Percentiles rank a stretch among this genome's conserved stretches.
These are phyloP conservation scores for Iberis pinnata DNA, from an alignment of 345 rosid genomes.

Conservation along the genomic window DNA sequence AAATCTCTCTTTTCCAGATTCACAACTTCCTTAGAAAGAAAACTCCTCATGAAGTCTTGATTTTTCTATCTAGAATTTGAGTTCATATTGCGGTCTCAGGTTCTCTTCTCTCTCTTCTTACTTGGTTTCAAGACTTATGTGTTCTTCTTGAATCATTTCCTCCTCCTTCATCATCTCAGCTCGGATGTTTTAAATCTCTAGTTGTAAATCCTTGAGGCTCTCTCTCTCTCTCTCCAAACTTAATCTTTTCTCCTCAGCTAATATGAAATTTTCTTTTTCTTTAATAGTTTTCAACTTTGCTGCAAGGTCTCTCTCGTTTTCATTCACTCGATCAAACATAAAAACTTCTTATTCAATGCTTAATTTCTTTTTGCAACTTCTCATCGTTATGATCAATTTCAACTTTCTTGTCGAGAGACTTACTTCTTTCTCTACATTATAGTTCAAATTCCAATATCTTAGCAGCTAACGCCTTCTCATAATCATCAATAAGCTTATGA, in stretches of 20 bases:
- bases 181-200: constrained; percentile 53
- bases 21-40: constrained; percentile 55
- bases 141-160: constrained; percentile 41
- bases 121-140: constrained; percentile 48
- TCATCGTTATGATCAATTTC: constrained; percentile 60
- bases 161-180: constrained; percentile 54
- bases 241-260: constrained; percentile 52
- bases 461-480: constrained; percentile 43
- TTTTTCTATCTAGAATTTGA: constrained; percentile 59
- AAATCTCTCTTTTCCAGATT: constrained; percentile 65
- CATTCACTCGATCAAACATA: constrained; percentile 64
- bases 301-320: constrained; percentile 70
- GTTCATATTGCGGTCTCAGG: constrained; percentile 51
- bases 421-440: constrained; percentile 52
- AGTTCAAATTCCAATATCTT: constrained; percentile 51
- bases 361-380: constrained; percentile 58
- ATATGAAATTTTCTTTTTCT: constrained; percentile 55
- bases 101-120: too few relatives aligned
- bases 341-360: constrained; percentile 53
- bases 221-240: constrained; percentile 52
- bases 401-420: constrained; percentile 47
- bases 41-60: constrained; percentile 53
- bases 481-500: constrained; percentile 60
- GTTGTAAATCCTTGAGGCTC: constrained; percentile 40
- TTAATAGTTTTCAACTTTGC: constrained; percentile 50